Percentiles rank a stretch among this genome's conserved stretches.
Evolutionary conservation across 1,284 basidiomycete species (phyloP).

Genomic region (Apiotrichum akiyoshidainum): DNA sequence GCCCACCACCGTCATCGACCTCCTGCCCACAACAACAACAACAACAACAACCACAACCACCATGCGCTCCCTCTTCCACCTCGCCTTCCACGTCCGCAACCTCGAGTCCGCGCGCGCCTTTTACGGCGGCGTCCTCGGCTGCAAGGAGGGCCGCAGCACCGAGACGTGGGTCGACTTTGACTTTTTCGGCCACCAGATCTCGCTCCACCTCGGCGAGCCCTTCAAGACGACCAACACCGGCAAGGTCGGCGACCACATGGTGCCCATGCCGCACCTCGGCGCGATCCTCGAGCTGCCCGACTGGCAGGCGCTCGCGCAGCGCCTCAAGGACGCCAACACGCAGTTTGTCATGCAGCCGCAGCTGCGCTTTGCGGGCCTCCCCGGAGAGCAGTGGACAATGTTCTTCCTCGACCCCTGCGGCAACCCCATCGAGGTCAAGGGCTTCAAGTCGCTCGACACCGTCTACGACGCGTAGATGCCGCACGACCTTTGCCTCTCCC

Average conservation of each 20-base stretch:
- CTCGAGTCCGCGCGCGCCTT: slow-evolving; percentile 15
- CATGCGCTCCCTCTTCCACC: slow-evolving; percentile 21
- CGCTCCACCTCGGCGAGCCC: slow-evolving; percentile 22
- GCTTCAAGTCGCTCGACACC: slow-evolving; percentile 19
- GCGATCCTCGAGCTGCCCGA: slow-evolving; percentile 19
- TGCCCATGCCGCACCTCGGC: slow-evolving; percentile 24
- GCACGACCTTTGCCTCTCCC: no score
- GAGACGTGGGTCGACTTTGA: slow-evolving; percentile 24
- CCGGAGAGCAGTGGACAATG: slow-evolving; percentile 25
- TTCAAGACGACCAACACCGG: slow-evolving; percentile 21
- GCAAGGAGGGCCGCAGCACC: slow-evolving; percentile 20
- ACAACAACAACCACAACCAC: not conserved
- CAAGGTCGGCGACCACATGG: slow-evolving; percentile 24
- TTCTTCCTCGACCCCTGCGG: slow-evolving; percentile 23
- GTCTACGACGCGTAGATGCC: slow-evolving; percentile 16
- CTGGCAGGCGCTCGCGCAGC: slow-evolving; percentile 16
- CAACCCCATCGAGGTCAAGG: slow-evolving; percentile 25
- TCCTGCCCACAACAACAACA: not conserved
- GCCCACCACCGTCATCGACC: no score
- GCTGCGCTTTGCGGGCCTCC: slow-evolving; percentile 21
- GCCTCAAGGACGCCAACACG: slow-evolving; percentile 16
- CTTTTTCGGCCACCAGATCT: slow-evolving; percentile 26
- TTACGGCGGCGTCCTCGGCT: slow-evolving; percentile 18
- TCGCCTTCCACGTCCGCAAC: slow-evolving; percentile 23
- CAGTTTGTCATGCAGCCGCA: slow-evolving; percentile 23